phyloP scores from a whole-genome alignment of 2,329 filamentous ascomycete genomes.

The Aaosphaeria arxii region DNA sequence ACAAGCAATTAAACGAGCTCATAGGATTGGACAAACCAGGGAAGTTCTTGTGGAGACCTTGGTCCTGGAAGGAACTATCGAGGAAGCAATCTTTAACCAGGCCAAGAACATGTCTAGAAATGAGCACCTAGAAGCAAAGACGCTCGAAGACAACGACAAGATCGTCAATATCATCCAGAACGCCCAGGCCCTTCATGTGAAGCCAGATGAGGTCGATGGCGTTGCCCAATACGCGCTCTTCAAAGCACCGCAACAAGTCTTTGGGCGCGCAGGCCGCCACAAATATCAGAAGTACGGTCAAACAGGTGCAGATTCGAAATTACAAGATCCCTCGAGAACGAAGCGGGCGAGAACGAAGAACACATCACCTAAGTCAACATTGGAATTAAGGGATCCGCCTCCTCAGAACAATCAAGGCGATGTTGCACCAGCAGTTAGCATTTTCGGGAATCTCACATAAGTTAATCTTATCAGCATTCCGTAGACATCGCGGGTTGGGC shows the following conservation, averaged over 20 bases:
- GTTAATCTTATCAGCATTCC: too few relatives aligned
- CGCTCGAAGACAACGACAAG: slow-evolving; percentile 56
- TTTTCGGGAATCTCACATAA: too few relatives aligned
- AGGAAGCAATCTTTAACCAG: slow-evolving; percentile 77
- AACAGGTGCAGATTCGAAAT: slow-evolving; percentile 1
- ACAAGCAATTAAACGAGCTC: slow-evolving; percentile 86
- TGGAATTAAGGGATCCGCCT: too few relatives aligned
- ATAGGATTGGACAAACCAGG: slow-evolving; percentile 78
- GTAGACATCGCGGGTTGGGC: too few relatives aligned
- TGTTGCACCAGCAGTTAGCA: too few relatives aligned
- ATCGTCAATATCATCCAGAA: slow-evolving; percentile 60
- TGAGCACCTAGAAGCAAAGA: slow-evolving; percentile 54
- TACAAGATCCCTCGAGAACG: slow-evolving; percentile 1
- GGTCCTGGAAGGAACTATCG: slow-evolving; percentile 74
- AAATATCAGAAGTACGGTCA: slow-evolving; percentile 6
- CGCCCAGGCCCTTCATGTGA: slow-evolving; percentile 48
- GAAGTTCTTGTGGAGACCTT: slow-evolving; percentile 83
- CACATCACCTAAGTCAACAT: background rate
- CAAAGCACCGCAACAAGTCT: slow-evolving; percentile 42
- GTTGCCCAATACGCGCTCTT: slow-evolving; percentile 42
- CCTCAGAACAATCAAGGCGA: too few relatives aligned
- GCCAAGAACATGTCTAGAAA: slow-evolving; percentile 69
- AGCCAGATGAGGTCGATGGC: slow-evolving; percentile 26
- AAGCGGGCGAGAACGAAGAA: background rate
- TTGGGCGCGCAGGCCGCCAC: slow-evolving; percentile 32